phyloP scores from a whole-genome alignment of 1,139 yeast species.

The Saccharomyces uvarum region DNA sequence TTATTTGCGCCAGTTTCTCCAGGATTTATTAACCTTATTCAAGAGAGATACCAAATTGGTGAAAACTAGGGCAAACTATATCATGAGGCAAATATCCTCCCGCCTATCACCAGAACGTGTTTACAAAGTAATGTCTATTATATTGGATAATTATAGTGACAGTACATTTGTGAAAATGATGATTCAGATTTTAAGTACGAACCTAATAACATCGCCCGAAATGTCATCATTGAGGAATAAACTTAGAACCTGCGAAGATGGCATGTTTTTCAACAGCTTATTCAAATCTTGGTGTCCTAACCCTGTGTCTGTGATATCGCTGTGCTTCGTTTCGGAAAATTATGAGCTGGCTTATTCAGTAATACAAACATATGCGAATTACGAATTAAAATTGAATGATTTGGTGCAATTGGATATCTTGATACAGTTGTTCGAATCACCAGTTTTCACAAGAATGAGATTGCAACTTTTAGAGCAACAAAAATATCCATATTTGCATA shows the following conservation, averaged over 20 bases:
- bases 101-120: constrained; percentile 78
- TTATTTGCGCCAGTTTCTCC: constrained; percentile 70
- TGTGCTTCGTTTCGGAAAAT: constrained; percentile 81
- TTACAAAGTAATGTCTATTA: constrained; percentile 72
- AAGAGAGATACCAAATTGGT: constrained; percentile 56
- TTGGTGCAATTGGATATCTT: constrained; percentile 72
- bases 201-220: constrained; percentile 83
- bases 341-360: constrained; percentile 83
- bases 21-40: constrained; percentile 61
- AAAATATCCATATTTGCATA: constrained; percentile 71
- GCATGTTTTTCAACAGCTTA: constrained; percentile 63
- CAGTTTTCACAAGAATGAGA: constrained; percentile 81
- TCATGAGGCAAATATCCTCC: constrained; percentile 75
- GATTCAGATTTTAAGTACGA: constrained; percentile 82
- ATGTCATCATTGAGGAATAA: constrained; percentile 61
- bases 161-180: constrained; percentile 69
- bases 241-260: constrained; percentile 57
- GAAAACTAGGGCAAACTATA: constrained; percentile 73
- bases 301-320: constrained; percentile 78
- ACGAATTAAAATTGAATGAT: constrained; percentile 58
- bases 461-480: constrained; percentile 84
- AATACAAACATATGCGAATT: constrained; percentile 64
- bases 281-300: constrained; percentile 92
- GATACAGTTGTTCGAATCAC: constrained; percentile 76
- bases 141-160: constrained; percentile 55